Evolutionary conservation across 768 basidiomycete genomes (phyloP).

Genomic region (Phlebiopsis flavidoalba): DNA sequence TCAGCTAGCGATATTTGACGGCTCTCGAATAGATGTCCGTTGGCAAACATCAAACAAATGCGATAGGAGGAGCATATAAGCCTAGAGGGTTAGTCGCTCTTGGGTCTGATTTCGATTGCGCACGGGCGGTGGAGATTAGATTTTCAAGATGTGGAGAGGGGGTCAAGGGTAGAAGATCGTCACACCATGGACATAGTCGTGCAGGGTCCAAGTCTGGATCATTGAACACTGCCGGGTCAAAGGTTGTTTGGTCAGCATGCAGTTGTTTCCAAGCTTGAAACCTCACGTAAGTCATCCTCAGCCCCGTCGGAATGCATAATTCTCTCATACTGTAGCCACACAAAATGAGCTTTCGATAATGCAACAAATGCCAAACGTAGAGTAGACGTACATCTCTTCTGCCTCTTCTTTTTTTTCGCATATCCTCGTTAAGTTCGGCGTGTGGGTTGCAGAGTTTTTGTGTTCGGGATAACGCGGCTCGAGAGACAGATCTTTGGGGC

Average conservation of each 20-base stretch:
- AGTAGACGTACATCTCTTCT: conserved; percentile 15
- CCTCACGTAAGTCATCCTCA: conserved; percentile 18
- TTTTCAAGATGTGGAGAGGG: conserved; percentile 54
- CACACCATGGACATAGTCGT: conserved; percentile 78
- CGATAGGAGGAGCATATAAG: conserved; percentile 41
- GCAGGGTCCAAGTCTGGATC: conserved; percentile 55
- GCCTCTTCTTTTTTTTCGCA: conserved; percentile 25
- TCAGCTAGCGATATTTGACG: conserved; percentile 69
- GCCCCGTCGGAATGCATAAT: conserved; percentile 14
- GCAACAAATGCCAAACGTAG: no score
- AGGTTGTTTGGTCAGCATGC: no score
- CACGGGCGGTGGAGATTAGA: conserved; percentile 46
- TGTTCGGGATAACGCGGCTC: conserved; percentile 28
- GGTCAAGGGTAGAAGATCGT: conserved; percentile 57
- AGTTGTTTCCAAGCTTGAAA: background rate
- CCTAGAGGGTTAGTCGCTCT: conserved; percentile 68
- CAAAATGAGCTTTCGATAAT: no score
- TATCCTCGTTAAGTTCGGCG: conserved; percentile 26
- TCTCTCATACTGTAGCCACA: conserved; percentile 10
- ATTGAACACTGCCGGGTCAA: conserved; percentile 44
- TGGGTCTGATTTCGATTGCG: conserved; percentile 54
- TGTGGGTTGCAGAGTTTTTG: conserved; percentile 20
- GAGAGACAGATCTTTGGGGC: conserved; percentile 27
- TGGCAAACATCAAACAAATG: conserved; percentile 69
- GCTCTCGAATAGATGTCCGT: conserved; percentile 73